Evolutionary conservation across 2,329 filamentous ascomycete species (phyloP).

Genomic region (Pseudogymnoascus sp.): DNA sequence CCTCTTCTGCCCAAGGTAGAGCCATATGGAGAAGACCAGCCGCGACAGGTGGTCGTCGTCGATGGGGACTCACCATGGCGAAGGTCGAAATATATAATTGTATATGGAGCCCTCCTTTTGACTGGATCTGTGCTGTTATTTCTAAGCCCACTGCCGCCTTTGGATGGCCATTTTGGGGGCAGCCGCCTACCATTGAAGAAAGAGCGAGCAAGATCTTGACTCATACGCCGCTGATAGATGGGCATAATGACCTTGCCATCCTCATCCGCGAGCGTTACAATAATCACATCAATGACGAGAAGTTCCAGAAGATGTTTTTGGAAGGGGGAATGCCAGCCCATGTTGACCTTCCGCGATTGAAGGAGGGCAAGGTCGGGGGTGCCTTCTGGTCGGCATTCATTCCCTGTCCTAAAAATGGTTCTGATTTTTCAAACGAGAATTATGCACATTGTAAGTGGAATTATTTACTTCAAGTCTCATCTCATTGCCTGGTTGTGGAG

Average conservation of each 20-base stretch:
- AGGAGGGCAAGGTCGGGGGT: conserved; percentile 65
- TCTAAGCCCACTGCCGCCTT: conserved; percentile 10
- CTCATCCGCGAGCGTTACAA: conserved; percentile 57
- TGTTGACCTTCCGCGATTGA: conserved; percentile 72
- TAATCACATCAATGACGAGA: conserved; percentile 69
- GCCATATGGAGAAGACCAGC: background rate
- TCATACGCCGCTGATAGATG: conserved; percentile 58
- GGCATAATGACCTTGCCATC: conserved; percentile 82
- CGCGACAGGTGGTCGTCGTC: conserved; percentile 8
- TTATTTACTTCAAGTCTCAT: no score
- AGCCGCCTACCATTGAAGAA: conserved; percentile 22
- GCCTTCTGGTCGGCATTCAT: conserved; percentile 91
- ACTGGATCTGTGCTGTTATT: conserved; percentile 15
- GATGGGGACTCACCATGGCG: conserved; percentile 3
- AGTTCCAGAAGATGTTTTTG: conserved; percentile 70
- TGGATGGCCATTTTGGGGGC: conserved; percentile 10
- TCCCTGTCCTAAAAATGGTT: conserved; percentile 64
- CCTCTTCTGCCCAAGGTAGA: conserved; percentile 1
- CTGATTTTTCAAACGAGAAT: conserved; percentile 66
- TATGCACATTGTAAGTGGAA: conserved; percentile 56
- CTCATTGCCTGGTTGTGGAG: background rate
- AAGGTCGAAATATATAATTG: conserved; percentile 7
- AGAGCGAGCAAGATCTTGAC: conserved; percentile 38
- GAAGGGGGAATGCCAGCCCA: conserved; percentile 61
- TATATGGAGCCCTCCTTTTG: conserved; percentile 16